Base-by-base conservation (phyloP, 257 asterid species). In the Plectranthus barbatus region DNA sequence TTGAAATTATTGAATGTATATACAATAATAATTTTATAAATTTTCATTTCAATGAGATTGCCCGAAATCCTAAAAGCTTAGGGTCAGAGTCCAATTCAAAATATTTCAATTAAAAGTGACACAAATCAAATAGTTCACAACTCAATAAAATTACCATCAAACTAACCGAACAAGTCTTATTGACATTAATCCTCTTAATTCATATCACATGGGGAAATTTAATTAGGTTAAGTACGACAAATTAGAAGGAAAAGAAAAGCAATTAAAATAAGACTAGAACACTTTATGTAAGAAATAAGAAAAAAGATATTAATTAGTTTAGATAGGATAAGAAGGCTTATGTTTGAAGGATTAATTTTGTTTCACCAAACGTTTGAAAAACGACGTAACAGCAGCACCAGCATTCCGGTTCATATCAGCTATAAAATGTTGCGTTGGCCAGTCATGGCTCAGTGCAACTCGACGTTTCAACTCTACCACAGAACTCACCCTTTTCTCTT, bases 321-420 rank as follows among this genome's bases (percentile, higher is more conserved):
- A 36, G n/a, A n/a, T n/a, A n/a, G 63, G 26, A 10, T 36, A 37
- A 60, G 71, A 47, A 71, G 60, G 58, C 78, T 76, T 76, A 62
- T 13, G 46, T 63, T 76, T 60, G 42, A 87, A 77, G 91, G 47
- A 67, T 63, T 60, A 68, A 62, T 63, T n/a, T 47, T n/a, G 48
- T 20, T 74, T 69, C 87, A 87, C 95, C 97, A 81, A 87, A 87
- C 90, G 14, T 60, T 52, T 41, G 76, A 66, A 87, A 74, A 87
- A 79, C 72, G 97, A 90, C 95, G 71, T 59, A 0, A 51, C 36
- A 66, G 60, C 83, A 83, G 81, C 81, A 69, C 61, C 83, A 81
- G 77, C 77, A 65, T 51, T 21, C 12, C 45, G 13, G 39, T 47
- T n/a, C 50, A 40, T 20, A 34, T 45, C 65, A 72, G 19, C 69